phyloP scores from a whole-genome alignment of 495 filamentous ascomycete species.

The Neurospora sublineolata region DNA sequence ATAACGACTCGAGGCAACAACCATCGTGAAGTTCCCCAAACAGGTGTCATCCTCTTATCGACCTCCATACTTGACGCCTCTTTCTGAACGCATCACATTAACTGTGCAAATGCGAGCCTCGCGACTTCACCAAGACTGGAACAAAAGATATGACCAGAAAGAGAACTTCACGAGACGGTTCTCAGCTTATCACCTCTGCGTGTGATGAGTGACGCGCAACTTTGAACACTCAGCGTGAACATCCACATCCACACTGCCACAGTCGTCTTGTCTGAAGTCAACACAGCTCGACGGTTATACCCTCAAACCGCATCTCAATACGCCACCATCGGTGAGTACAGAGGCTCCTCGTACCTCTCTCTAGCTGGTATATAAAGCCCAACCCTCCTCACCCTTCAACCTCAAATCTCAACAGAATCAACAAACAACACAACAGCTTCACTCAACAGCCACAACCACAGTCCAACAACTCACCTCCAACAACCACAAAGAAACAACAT shows the following conservation, averaged over 20 bases:
- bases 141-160: neutral
- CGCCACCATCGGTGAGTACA: neutral
- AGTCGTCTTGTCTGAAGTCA: neutral
- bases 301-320: neutral
- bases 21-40: neutral
- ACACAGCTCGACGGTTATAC: neutral
- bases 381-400: neutral
- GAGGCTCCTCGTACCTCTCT: neutral
- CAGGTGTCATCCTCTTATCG: neutral
- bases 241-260: neutral
- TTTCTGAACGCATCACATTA: no score
- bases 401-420: neutral
- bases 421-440: neutral
- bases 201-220: neutral
- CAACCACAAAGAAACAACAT: neutral
- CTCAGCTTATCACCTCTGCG: neutral
- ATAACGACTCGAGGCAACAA: neutral
- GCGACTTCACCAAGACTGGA: neutral
- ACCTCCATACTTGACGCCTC: neutral
- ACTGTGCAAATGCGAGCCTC: neutral
- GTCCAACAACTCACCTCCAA: neutral
- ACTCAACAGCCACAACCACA: neutral
- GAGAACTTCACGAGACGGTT: neutral
- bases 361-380: neutral
- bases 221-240: no score